These are phyloP conservation scores for Phytophthora pini DNA, from an alignment of 352 stramenopile species.

Conservation along the genomic window DNA sequence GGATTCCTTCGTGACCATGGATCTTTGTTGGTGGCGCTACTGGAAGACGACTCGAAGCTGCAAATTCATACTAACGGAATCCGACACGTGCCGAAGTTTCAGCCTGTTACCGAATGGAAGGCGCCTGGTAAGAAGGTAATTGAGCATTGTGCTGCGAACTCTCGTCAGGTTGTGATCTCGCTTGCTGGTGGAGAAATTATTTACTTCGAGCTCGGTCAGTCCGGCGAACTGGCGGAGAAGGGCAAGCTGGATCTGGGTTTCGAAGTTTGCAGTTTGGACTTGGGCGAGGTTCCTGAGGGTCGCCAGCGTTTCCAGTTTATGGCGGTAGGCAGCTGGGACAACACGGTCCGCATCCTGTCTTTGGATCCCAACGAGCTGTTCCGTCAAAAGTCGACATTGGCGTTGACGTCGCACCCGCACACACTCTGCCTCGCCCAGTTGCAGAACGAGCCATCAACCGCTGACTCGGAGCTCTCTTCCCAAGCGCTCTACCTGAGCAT, in stretches of 20 bases:
- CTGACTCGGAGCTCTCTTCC: constrained; percentile 59
- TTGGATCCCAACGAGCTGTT: constrained; percentile 94
- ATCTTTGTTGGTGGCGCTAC: constrained; percentile 95
- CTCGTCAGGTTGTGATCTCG: constrained; percentile 96
- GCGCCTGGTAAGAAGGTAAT: constrained; percentile 98
- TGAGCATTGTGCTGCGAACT: constrained; percentile 96
- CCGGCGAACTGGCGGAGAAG: constrained; percentile 94
- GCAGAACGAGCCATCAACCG: constrained; percentile 74
- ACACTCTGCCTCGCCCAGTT: constrained; percentile 83
- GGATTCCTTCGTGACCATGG: constrained; percentile 95
- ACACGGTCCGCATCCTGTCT: constrained; percentile 94
- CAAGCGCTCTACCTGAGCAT: constrained; percentile 85
- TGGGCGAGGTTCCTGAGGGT: constrained; percentile 95
- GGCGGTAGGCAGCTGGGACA: constrained; percentile 94
- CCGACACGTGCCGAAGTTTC: constrained; percentile 94
- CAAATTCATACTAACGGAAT: constrained; percentile 97
- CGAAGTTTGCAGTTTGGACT: constrained; percentile 98
- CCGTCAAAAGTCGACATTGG: constrained; percentile 83
- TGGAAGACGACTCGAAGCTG: constrained; percentile 96
- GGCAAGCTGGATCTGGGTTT: constrained; percentile 95
- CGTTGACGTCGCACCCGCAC: constrained; percentile 83
- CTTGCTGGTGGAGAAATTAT: constrained; percentile 96
- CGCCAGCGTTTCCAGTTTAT: constrained; percentile 96
- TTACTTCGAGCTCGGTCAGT: constrained; percentile 98
- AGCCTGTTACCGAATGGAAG: constrained; percentile 97